A percentile compares a stretch with the other conserved stretches of the same genome.
phyloP scores from a whole-genome alignment of 768 basidiomycete species.

The Lepiota brunneoincarnata region DNA sequence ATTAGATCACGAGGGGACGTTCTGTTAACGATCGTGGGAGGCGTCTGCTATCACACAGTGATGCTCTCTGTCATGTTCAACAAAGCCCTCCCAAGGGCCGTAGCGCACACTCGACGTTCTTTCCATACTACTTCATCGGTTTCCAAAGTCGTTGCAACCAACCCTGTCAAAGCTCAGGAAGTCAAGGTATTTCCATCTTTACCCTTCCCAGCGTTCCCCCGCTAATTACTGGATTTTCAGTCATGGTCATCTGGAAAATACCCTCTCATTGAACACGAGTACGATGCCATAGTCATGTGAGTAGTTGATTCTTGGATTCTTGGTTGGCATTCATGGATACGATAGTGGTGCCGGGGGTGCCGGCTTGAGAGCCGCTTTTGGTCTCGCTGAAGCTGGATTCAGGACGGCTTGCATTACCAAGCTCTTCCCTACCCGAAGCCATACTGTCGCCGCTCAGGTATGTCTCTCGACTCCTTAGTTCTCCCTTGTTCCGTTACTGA shows the following conservation, averaged over 20 bases:
- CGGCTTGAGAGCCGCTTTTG: conserved; percentile 96
- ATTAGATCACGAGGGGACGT: too few species aligned
- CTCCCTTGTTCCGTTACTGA: conserved; percentile 5
- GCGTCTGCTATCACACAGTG: too few species aligned
- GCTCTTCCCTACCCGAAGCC: conserved; percentile 96
- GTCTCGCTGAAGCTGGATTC: conserved; percentile 96
- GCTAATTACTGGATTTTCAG: conserved; percentile 30
- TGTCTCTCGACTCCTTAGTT: conserved; percentile 16
- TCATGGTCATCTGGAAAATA: conserved; percentile 87
- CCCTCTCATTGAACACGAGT: conserved; percentile 97
- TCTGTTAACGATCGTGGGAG: too few species aligned
- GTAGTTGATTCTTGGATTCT: conserved; percentile 30
- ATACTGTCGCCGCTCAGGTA: conserved; percentile 97
- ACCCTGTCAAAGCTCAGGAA: conserved; percentile 78
- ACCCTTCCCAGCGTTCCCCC: background rate
- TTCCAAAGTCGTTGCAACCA: conserved; percentile 63
- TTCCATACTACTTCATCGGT: conserved; percentile 66
- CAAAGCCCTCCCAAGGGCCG: conserved; percentile 56
- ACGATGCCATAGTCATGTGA: conserved; percentile 97
- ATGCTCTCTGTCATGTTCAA: conserved; percentile 52
- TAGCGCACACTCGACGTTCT: conserved; percentile 48
- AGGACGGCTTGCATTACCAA: conserved; percentile 99
- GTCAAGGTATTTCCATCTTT: conserved; percentile 54
- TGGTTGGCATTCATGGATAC: background rate
- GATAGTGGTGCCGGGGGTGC: conserved; percentile 94